phyloP scores from a whole-genome alignment of 495 filamentous ascomycete genomes.

The Tuber melanosporum region DNA sequence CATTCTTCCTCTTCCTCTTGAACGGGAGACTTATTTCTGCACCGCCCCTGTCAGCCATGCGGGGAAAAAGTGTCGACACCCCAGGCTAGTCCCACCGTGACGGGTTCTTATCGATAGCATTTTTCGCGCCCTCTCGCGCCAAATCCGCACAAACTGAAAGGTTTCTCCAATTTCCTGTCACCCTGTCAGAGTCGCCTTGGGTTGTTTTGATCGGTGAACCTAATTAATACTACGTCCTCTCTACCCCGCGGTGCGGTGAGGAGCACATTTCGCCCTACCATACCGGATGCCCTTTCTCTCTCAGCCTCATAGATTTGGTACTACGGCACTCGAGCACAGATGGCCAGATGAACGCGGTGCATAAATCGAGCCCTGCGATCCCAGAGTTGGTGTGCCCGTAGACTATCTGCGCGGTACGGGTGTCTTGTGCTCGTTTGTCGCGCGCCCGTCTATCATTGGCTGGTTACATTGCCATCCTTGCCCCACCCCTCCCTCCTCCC shows the following conservation, averaged over 20 bases:
- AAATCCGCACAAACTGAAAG: not conserved
- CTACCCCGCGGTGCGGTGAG: not conserved
- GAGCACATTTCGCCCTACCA: not conserved
- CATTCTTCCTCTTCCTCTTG: not conserved
- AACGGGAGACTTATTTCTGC: not conserved
- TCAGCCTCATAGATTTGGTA: not conserved
- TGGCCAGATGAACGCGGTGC: not conserved
- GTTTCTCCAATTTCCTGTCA: not conserved
- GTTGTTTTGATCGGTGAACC: not conserved
- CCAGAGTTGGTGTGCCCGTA: not conserved
- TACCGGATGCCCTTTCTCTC: not conserved
- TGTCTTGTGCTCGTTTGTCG: not conserved
- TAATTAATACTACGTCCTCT: not conserved
- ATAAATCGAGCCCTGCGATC: not conserved
- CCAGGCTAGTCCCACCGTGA: not conserved
- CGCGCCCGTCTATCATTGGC: not conserved
- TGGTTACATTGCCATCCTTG: not conserved
- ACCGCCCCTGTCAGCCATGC: not conserved
- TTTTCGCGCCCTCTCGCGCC: not conserved
- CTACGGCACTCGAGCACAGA: not conserved
- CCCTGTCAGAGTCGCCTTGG: not conserved
- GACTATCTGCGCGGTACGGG: not conserved
- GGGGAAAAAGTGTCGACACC: not conserved
- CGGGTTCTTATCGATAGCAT: not conserved
- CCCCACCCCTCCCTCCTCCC: not conserved